A percentile compares a stretch with the other conserved stretches of the same genome.
Evolutionary conservation across 2,329 filamentous ascomycete species (phyloP).

Genomic region (Aspergillus fructus): DNA sequence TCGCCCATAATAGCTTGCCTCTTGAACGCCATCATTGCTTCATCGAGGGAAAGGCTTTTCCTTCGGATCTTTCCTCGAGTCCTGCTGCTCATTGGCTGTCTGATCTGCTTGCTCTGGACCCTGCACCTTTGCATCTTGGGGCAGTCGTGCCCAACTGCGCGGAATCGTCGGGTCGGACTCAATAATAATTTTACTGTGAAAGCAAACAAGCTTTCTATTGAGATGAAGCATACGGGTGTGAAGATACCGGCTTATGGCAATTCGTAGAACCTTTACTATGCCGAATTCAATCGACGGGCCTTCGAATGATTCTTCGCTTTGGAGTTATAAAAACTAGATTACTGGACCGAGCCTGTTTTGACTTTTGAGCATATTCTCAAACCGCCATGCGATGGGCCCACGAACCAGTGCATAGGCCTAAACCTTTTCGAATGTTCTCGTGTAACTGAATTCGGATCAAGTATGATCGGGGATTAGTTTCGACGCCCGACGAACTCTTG

Average conservation of each 20-base stretch:
- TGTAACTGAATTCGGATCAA: conserved; percentile 1
- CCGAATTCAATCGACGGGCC: not conserved
- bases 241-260: not conserved
- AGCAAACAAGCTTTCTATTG: too few relatives aligned
- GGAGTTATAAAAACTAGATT: not conserved
- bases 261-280: not conserved
- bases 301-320: not conserved
- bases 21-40: not conserved
- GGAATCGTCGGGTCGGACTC: too few relatives aligned
- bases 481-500: not conserved
- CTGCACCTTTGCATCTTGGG: too few relatives aligned
- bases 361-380: not conserved
- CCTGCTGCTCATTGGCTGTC: not conserved
- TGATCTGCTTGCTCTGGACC: not conserved
- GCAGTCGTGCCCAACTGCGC: too few relatives aligned
- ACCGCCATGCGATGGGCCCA: not conserved
- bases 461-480: not conserved
- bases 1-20: not conserved
- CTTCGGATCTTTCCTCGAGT: not conserved
- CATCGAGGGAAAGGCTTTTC: not conserved
- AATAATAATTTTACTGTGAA: too few relatives aligned
- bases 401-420: not conserved
- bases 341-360: not conserved
- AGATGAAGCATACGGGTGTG: too few relatives aligned
- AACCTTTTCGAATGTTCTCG: not conserved